Base-by-base conservation (phyloP, 108 stramenopile species). In the Conticribra guillardii region DNA sequence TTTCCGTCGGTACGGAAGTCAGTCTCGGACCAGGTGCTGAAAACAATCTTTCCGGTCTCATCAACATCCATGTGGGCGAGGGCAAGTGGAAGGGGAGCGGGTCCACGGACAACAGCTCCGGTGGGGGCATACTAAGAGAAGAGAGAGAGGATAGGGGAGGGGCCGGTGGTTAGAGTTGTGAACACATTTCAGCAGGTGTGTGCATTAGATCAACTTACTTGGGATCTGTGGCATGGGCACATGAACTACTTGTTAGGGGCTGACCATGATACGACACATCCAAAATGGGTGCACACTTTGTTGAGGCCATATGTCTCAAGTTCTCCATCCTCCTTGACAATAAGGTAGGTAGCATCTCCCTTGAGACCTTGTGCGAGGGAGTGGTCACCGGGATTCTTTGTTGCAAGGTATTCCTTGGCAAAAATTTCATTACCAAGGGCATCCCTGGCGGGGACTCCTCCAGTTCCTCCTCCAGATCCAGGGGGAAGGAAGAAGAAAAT, bases 221-320 rank as follows among this genome's bases (percentile, higher is more conserved):
- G 79, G 51, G 98, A 98, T 82, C 97, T 97, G 86, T 98, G 98
- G 89, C 98, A 98, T 54, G 98, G 98, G 96, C 98, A 98, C 88
- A 96, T 93, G 87, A 97, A 98, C 89, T 98, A 97, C 96, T 96
- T 97, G 82, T 89, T 86, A 56, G 95, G 91, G 53, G 93, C 92
- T 75, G 93, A 97, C 98, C 98, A 98, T 54, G 98, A 97, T 37
- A 98, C 98, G 53, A 98, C 97, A 71, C 98, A 98, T 66, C 98
- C 98, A 82, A 98, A 88, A 82, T 98, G 98, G 18, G 98, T 98
- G 96, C 98, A 98, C 60, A 98, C 96, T 34, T 90, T 90, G 56
- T 94, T 94, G 32, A 94, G 87, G 56, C 90, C 93, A 64, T 88
- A 91, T 41, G 41, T 69, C 70, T 94, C 89, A 64, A 94, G 83